Percentiles rank a stretch among this genome's conserved stretches.
Evolutionary conservation across 306 rosid species (phyloP).

Genomic region (Gynostemma pentaphyllum): DNA sequence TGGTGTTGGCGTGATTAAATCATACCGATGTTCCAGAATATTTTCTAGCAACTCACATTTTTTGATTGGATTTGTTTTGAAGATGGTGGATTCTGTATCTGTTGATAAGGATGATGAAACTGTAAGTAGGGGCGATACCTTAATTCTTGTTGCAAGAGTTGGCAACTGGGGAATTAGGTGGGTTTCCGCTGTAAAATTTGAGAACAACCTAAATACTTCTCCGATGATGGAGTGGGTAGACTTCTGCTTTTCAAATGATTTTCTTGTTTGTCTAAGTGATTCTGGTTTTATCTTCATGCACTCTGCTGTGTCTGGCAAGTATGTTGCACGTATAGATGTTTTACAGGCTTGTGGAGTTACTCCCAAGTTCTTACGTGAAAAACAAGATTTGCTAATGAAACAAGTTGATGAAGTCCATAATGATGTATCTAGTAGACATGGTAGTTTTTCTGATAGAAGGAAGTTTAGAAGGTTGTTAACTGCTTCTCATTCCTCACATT

Average conservation of each 20-base stretch:
- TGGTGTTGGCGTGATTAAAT: constrained; percentile 44
- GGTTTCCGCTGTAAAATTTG: constrained; percentile 66
- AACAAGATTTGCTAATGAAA: constrained; percentile 17
- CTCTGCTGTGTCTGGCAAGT: constrained; percentile 59
- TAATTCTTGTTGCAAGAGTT: constrained; percentile 64
- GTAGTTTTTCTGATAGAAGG: constrained; percentile 26
- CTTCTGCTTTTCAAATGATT: constrained; percentile 64
- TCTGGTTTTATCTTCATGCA: constrained; percentile 57
- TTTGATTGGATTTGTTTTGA: constrained; percentile 57
- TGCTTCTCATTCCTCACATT: constrained; percentile 57
- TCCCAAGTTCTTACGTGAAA: constrained; percentile 21
- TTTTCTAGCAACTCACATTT: constrained; percentile 68
- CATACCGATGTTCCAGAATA: constrained; percentile 51
- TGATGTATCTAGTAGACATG: constrained; percentile 19
- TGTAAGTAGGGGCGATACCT: constrained; percentile 24
- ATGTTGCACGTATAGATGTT: constrained; percentile 53
- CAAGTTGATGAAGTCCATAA: constrained; percentile 24
- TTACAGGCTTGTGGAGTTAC: constrained; percentile 36
- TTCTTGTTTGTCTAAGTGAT: constrained; percentile 67
- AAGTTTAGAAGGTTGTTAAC: constrained; percentile 61
- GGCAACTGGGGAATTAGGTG: constrained; percentile 54
- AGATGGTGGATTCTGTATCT: constrained; percentile 23
- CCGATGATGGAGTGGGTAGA: constrained; percentile 51
- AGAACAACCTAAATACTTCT: constrained; percentile 34
- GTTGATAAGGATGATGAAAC: constrained; percentile 28